Percentiles rank a stretch among this genome's conserved stretches.
phyloP scores from a whole-genome alignment of 2,329 filamentous ascomycete genomes.

The Neonectria sp. region DNA sequence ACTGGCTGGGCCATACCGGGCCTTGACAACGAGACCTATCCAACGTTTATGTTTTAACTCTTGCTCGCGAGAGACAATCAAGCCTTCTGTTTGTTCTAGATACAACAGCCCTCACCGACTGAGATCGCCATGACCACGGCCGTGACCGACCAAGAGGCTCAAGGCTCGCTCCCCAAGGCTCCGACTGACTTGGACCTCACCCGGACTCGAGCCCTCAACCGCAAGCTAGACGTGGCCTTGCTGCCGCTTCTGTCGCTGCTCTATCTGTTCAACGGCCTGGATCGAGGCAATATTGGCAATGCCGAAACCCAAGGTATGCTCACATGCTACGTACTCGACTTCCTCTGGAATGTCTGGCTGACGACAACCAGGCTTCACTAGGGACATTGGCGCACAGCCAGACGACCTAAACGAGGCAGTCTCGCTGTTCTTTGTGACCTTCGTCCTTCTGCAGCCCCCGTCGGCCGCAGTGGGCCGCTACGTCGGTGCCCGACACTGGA shows the following conservation, averaged over 20 bases:
- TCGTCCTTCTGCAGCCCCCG: constrained; percentile 45
- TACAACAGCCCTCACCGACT: background rate
- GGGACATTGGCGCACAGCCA: constrained; percentile 45
- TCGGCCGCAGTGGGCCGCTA: constrained; percentile 47
- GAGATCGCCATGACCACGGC: background rate
- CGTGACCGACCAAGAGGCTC: background rate
- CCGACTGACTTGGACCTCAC: constrained; percentile 20
- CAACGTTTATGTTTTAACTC: background rate
- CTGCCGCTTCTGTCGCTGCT: constrained; percentile 57
- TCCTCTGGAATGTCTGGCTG: background rate
- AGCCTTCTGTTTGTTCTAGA: background rate
- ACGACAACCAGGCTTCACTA: constrained; percentile 41
- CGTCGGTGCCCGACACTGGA: constrained; percentile 47
- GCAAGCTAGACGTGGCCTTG: constrained; percentile 55
- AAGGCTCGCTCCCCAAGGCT: background rate
- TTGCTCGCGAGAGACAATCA: background rate
- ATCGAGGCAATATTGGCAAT: constrained; percentile 59
- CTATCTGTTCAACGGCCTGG: constrained; percentile 59
- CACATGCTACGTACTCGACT: background rate
- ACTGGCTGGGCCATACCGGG: background rate
- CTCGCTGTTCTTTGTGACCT: constrained; percentile 48
- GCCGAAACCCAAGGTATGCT: constrained; percentile 54
- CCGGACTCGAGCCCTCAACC: constrained; percentile 47
- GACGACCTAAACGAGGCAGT: constrained; percentile 48
- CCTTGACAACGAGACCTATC: constrained; percentile 23